Percentiles rank a stretch among this genome's conserved stretches.
phyloP scores from a whole-genome alignment of 352 stramenopile species.

The Paralagenidium karlingii region DNA sequence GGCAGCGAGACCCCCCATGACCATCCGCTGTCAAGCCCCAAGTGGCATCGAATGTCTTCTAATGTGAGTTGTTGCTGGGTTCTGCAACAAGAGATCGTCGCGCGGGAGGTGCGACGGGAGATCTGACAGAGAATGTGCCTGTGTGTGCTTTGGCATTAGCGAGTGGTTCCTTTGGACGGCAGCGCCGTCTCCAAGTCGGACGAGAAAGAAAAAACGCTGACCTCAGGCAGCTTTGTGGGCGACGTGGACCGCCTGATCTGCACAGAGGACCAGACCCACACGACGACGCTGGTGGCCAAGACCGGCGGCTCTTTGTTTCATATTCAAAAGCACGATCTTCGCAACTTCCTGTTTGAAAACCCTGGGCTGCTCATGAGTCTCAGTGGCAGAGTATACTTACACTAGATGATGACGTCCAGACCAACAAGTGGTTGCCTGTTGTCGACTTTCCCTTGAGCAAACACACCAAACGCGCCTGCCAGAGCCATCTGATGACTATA shows the following conservation, averaged over 20 bases:
- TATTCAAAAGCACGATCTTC: conserved; percentile 55
- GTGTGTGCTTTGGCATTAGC: conserved; percentile 11
- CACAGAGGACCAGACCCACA: conserved; percentile 32
- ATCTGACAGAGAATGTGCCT: background rate
- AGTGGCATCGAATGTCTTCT: no score
- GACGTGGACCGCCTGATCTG: conserved; percentile 57
- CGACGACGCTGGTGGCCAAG: conserved; percentile 45
- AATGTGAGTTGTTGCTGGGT: no score
- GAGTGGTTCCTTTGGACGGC: conserved; percentile 44
- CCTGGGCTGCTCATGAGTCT: conserved; percentile 63
- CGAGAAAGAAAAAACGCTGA: conserved; percentile 25
- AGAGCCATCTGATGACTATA: no score
- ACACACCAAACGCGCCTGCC: no score
- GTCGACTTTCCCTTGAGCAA: no score
- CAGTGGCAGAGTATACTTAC: conserved; percentile 37
- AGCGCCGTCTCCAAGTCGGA: conserved; percentile 28
- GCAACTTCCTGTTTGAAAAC: conserved; percentile 58
- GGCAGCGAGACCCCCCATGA: no score
- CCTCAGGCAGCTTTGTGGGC: conserved; percentile 42
- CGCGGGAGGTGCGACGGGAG: no score
- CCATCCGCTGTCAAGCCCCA: no score
- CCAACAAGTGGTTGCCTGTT: no score
- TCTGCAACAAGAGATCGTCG: no score
- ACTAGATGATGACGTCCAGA: no score
- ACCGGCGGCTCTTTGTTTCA: conserved; percentile 35